A percentile compares a stretch with the other conserved stretches of the same genome.
phyloP scores from a whole-genome alignment of 1,284 basidiomycete species.

The Cryptococcus sp. region DNA sequence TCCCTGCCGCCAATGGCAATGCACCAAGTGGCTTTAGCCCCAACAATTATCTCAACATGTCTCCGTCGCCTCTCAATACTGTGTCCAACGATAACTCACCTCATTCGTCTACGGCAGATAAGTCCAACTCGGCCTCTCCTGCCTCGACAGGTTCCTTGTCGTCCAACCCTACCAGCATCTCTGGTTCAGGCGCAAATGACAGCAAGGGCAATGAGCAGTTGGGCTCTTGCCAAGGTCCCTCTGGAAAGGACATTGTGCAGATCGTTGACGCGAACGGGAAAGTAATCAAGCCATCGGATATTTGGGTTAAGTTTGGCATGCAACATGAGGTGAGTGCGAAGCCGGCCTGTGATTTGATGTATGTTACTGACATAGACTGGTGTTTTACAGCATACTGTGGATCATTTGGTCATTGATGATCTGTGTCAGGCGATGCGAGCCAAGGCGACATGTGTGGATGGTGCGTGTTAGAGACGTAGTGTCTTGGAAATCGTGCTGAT shows the following conservation, averaged over 20 bases:
- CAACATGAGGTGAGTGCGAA: slow-evolving; percentile 31
- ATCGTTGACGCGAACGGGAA: slow-evolving; percentile 42
- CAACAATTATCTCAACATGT: slow-evolving; percentile 50
- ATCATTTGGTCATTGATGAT: slow-evolving; percentile 51
- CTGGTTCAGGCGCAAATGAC: not conserved
- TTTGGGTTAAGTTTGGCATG: slow-evolving; percentile 46
- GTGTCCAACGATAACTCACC: slow-evolving; percentile 31
- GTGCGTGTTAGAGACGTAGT: slow-evolving; percentile 22
- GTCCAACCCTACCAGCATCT: not conserved
- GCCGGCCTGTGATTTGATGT: no score
- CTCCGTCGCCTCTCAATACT: slow-evolving; percentile 41
- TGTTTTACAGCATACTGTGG: slow-evolving; percentile 15
- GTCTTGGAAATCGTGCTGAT: no score
- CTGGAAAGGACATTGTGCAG: slow-evolving; percentile 27
- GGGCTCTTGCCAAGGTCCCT: slow-evolving; percentile 17
- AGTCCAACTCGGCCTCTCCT: slow-evolving; percentile 27
- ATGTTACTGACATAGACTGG: no score
- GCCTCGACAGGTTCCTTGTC: slow-evolving; percentile 14
- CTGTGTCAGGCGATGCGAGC: slow-evolving; percentile 49
- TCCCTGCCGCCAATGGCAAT: slow-evolving; percentile 8
- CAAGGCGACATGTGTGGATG: slow-evolving; percentile 50
- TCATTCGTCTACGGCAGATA: slow-evolving; percentile 14
- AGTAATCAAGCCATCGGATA: slow-evolving; percentile 43
- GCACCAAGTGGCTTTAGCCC: slow-evolving; percentile 37
- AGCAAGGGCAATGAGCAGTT: slow-evolving; percentile 1